A percentile compares a stretch with the other conserved stretches of the same genome.
These are phyloP conservation scores for Coffea humblotiana DNA, from an alignment of 305 asterid species.

Conservation along the genomic window DNA sequence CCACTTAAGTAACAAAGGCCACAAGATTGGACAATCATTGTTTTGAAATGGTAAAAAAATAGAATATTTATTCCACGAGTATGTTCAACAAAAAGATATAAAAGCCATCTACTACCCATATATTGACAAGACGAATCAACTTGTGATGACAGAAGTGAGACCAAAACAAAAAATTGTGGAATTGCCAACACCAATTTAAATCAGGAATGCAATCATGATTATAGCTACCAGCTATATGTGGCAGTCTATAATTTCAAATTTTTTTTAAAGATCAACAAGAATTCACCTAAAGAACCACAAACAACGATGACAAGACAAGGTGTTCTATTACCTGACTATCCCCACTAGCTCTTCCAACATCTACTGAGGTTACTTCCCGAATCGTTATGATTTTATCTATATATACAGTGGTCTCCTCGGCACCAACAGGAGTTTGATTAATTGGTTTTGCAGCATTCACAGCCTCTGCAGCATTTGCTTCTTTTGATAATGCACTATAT, in stretches of 20 bases:
- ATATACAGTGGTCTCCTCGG: conserved; percentile 57
- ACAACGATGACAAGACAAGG: not conserved
- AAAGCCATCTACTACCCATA: not conserved
- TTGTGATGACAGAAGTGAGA: not conserved
- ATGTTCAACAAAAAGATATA: not conserved
- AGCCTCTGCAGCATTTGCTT: conserved; percentile 31
- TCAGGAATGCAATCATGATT: not conserved
- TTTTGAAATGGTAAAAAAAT: not conserved
- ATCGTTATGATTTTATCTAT: conserved; percentile 70
- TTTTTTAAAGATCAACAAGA: not conserved
- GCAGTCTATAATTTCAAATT: not conserved
- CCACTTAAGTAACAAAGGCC: not conserved
- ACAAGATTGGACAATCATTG: not conserved
- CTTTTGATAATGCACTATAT: conserved; percentile 44
- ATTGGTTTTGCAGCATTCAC: conserved; percentile 30
- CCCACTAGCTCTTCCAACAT: conserved; percentile 37
- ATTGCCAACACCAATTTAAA: not conserved
- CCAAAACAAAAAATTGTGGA: no score
- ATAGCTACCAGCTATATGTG: not conserved
- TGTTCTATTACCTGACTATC: conserved; percentile 45
- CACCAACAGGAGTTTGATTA: conserved; percentile 35
- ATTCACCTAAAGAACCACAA: not conserved
- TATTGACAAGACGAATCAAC: not conserved
- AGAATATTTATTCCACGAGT: not conserved
- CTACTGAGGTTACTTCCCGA: conserved; percentile 56